phyloP scores from a whole-genome alignment of 1,139 yeast species.

The Eremothecium sinecaudum region DNA sequence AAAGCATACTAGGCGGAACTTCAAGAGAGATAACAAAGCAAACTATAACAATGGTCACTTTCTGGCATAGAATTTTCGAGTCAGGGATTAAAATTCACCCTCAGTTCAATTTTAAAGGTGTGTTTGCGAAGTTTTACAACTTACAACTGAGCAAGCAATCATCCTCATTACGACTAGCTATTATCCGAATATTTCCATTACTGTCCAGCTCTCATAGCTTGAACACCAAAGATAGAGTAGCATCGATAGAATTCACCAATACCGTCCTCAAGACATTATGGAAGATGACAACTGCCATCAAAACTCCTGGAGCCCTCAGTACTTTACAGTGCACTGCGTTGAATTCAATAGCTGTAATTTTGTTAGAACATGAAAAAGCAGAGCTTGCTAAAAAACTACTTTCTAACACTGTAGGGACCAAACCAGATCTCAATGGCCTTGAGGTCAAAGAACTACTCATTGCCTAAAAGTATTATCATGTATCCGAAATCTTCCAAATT shows the following conservation, averaged over 20 bases:
- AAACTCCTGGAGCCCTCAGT: neutral
- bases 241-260: slow-evolving; percentile 12
- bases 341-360: slow-evolving; percentile 12
- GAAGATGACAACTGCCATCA: slow-evolving; percentile 7
- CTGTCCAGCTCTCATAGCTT: slow-evolving; percentile 12
- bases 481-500: no score
- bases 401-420: neutral
- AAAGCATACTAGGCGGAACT: slow-evolving; percentile 9
- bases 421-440: neutral
- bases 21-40: slow-evolving; percentile 14
- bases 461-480: neutral
- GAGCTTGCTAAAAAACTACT: neutral
- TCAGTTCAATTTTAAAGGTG: slow-evolving; percentile 33
- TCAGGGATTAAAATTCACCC: slow-evolving; percentile 30
- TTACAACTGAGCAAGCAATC: slow-evolving; percentile 33
- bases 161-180: slow-evolving; percentile 10
- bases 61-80: slow-evolving; percentile 29
- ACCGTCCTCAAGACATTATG: slow-evolving; percentile 14
- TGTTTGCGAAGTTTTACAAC: slow-evolving; percentile 48
- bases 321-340: slow-evolving; percentile 10
- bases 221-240: slow-evolving; percentile 3
- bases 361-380: slow-evolving; percentile 2
- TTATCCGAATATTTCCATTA: slow-evolving; percentile 17
- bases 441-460: neutral
- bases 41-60: slow-evolving; percentile 25